Evolutionary conservation across 345 rosid species (phyloP).

Genomic region (Sisymbrium irio): DNA sequence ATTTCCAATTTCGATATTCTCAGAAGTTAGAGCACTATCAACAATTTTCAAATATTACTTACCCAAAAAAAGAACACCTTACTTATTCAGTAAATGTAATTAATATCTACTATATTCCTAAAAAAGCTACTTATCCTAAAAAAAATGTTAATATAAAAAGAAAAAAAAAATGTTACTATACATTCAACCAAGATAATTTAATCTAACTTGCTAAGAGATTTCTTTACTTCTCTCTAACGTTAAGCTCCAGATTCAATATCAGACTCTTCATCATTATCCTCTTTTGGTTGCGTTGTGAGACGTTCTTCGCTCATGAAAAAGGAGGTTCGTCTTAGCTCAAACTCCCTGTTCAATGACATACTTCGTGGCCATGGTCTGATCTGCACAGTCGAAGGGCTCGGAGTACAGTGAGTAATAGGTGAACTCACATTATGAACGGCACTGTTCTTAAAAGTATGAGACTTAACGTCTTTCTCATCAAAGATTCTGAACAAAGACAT

Average conservation of each 20-base stretch:
- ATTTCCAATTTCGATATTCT: too few species aligned
- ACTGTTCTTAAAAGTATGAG: constrained; percentile 33
- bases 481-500: constrained; percentile 23
- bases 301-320: background rate
- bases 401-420: constrained; percentile 11
- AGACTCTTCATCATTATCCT: too few species aligned
- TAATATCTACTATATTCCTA: too few species aligned
- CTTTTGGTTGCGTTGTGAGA: background rate
- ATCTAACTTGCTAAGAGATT: too few species aligned
- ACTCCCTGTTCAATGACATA: constrained; percentile 1
- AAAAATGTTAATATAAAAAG: too few species aligned
- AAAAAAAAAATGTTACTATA: too few species aligned
- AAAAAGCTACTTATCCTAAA: too few species aligned
- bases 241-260: constrained; percentile 10
- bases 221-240: background rate
- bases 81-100: too few species aligned
- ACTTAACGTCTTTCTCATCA: constrained; percentile 35
- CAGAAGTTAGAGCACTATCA: too few species aligned
- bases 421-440: constrained; percentile 23
- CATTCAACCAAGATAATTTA: too few species aligned
- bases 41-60: too few species aligned
- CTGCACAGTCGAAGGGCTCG: constrained; percentile 23
- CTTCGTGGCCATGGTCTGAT: constrained; percentile 16
- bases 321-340: constrained; percentile 24
- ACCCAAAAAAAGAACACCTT: too few species aligned